Percentiles rank a stretch among this genome's conserved stretches.
Conservation (phyloP, 768 basidiomycete species). For the Zangia roseola region DNA sequence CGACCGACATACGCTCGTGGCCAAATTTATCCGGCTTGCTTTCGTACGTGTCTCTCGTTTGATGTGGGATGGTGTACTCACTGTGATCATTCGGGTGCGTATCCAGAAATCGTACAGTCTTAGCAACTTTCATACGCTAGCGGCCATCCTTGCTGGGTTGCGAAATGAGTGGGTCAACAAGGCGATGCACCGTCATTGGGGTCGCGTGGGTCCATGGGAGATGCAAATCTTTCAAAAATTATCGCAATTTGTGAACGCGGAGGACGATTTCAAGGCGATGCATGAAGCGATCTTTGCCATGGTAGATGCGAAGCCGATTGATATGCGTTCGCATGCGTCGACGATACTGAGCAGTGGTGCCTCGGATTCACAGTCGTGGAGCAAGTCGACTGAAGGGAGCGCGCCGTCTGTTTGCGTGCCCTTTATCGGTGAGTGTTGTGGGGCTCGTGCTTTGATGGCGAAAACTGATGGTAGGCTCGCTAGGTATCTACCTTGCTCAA, state of each 20-base stretch:
- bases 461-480: conserved; percentile 5
- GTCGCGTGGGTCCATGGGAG: conserved; percentile 67
- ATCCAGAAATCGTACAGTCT: conserved; percentile 75
- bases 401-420: conserved; percentile 68
- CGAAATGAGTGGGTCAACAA: conserved; percentile 64
- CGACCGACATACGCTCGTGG: conserved; percentile 63
- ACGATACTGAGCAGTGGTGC: conserved; percentile 49
- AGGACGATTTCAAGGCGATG: conserved; percentile 74
- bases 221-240: conserved; percentile 71
- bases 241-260: conserved; percentile 58
- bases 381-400: conserved; percentile 41
- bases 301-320: conserved; percentile 62
- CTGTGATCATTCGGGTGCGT: background rate
- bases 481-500: conserved; percentile 77
- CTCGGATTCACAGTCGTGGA: conserved; percentile 39
- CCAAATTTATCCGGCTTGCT: conserved; percentile 83
- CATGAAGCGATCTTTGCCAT: conserved; percentile 62
- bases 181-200: conserved; percentile 68
- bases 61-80: background rate
- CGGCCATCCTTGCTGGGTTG: conserved; percentile 78
- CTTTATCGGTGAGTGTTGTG: conserved; percentile 62
- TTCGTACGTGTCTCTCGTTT: conserved; percentile 51
- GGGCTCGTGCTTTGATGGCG: background rate
- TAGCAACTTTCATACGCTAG: conserved; percentile 76
- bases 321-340: conserved; percentile 50